Conservation (phyloP, 768 basidiomycete genomes). For the Rhizopogon vinicolor region DNA sequence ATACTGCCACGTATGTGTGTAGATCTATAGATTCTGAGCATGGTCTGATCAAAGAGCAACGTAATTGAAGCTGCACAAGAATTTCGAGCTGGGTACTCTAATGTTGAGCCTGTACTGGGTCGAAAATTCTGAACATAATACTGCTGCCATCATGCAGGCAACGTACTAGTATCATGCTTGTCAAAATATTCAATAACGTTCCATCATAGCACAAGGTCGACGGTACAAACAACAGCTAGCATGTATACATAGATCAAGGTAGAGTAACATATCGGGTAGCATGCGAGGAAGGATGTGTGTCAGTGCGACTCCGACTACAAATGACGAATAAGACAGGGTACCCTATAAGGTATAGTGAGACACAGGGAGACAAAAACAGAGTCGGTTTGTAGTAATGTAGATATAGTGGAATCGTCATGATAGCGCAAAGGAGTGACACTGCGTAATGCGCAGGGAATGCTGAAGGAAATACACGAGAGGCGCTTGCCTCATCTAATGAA, state of each 20-base stretch:
- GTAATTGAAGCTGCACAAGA: too few relatives aligned
- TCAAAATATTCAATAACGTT: too few relatives aligned
- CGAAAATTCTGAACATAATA: too few relatives aligned
- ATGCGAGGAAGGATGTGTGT: constrained; percentile 7
- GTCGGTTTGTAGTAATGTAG: constrained; percentile 1
- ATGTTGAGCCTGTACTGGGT: too few relatives aligned
- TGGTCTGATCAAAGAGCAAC: too few relatives aligned
- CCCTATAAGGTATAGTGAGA: constrained; percentile 8
- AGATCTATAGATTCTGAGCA: too few relatives aligned
- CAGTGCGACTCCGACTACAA: background rate
- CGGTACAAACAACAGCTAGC: constrained; percentile 12
- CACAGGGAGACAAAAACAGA: background rate
- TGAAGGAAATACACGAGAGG: constrained; percentile 16
- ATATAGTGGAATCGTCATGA: background rate
- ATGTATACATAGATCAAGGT: constrained; percentile 24
- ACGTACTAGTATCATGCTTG: background rate
- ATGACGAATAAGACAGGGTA: constrained; percentile 9
- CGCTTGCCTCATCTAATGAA: constrained; percentile 9
- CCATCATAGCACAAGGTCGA: background rate
- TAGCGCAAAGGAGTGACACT: background rate
- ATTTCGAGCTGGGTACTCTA: too few relatives aligned
- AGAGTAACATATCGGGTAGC: constrained; percentile 17
- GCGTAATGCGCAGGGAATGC: constrained; percentile 1
- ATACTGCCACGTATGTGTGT: too few relatives aligned
- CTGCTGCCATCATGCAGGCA: background rate